A percentile compares a stretch with the other conserved stretches of the same genome.
Evolutionary conservation across 345 rosid species (phyloP).

Genomic region (Citrus maxima): DNA sequence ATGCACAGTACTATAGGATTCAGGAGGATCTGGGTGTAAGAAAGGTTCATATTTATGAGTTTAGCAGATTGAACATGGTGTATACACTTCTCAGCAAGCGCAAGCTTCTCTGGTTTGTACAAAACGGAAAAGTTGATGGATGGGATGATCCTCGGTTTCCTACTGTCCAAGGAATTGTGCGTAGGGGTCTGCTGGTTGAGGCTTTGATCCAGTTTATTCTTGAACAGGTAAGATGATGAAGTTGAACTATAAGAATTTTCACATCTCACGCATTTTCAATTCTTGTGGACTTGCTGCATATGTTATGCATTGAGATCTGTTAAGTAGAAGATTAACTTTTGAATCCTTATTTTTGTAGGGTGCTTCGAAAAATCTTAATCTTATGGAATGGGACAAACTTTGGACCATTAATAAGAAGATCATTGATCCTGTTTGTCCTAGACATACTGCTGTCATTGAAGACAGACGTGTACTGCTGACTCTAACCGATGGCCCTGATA

Average conservation of each 20-base stretch:
- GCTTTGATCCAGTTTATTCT: slow-evolving; percentile 85
- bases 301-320: background rate
- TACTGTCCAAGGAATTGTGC: slow-evolving; percentile 91
- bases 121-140: slow-evolving; percentile 73
- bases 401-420: slow-evolving; percentile 97
- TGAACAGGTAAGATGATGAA: slow-evolving; percentile 55
- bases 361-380: slow-evolving; percentile 89
- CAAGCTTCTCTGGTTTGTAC: slow-evolving; percentile 91
- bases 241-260: background rate
- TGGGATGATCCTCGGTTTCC: slow-evolving; percentile 97
- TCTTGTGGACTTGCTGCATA: background rate
- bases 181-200: slow-evolving; percentile 80
- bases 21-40: slow-evolving; percentile 67
- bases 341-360: slow-evolving; percentile 27
- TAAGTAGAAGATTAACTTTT: background rate
- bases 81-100: slow-evolving; percentile 89
- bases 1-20: slow-evolving; percentile 77
- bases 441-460: slow-evolving; percentile 94
- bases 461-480: slow-evolving; percentile 68
- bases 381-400: slow-evolving; percentile 99
- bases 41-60: slow-evolving; percentile 67
- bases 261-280: background rate
- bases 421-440: slow-evolving; percentile 92
- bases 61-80: slow-evolving; percentile 80
- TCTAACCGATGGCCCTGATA: slow-evolving; percentile 64